Conservation (phyloP, 139 green algal species). For the Coelastrella sp. region DNA sequence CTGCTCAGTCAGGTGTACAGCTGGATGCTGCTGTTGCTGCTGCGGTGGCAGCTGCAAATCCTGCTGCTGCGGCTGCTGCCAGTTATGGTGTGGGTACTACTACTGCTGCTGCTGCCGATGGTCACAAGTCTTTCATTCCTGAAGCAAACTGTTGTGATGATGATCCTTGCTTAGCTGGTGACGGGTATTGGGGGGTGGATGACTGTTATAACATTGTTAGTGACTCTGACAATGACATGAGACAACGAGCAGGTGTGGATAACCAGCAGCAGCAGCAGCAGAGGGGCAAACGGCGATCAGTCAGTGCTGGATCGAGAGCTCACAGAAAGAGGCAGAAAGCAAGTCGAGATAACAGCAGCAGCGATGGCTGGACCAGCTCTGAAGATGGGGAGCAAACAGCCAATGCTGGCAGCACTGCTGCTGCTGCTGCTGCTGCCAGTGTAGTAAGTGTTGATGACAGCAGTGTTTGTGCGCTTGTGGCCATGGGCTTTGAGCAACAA, state of each 20-base stretch:
- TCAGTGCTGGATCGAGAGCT: neutral
- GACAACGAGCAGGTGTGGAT: neutral
- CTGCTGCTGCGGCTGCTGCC: constrained; percentile 23
- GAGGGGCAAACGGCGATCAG: neutral
- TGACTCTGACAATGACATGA: neutral
- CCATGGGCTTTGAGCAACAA: neutral
- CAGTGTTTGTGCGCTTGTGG: neutral
- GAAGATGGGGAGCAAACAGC: neutral
- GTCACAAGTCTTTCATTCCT: no score
- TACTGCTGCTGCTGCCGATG: constrained; percentile 19
- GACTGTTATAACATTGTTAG: neutral
- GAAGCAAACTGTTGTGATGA: neutral
- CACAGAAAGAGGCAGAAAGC: neutral
- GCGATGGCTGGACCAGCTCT: neutral
- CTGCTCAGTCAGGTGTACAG: neutral
- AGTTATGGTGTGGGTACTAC: constrained; percentile 1
- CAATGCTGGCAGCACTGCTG: constrained; percentile 1
- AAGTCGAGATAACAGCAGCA: neutral
- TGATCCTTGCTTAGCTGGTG: constrained; percentile 36
- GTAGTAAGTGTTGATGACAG: neutral
- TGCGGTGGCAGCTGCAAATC: neutral
- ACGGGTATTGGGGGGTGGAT: neutral
- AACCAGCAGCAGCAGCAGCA: constrained; percentile 30
- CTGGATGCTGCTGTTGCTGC: neutral
- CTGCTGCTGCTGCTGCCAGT: neutral